Evolutionary conservation across 1,284 basidiomycete genomes (phyloP).

Genomic region (Ustilago shanxiensis): DNA sequence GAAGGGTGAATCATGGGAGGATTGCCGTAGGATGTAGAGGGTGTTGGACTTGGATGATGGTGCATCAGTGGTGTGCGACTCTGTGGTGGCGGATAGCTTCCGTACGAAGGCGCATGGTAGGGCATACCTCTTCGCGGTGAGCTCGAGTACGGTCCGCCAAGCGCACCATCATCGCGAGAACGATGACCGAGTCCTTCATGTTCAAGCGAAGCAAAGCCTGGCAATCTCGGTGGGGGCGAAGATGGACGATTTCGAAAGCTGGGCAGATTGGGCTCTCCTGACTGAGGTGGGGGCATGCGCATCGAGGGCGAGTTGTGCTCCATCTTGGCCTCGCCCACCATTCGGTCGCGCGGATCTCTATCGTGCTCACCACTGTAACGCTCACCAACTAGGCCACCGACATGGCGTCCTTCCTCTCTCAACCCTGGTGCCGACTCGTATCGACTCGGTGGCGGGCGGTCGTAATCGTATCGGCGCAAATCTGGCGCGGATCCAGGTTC

Average conservation of each 20-base stretch:
- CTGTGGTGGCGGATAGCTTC: slow-evolving; percentile 25
- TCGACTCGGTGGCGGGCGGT: slow-evolving; percentile 19
- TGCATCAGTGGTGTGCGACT: slow-evolving; percentile 38
- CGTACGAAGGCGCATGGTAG: slow-evolving; percentile 30
- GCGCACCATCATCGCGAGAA: slow-evolving; percentile 20
- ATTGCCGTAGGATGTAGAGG: slow-evolving; percentile 49
- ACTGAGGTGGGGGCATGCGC: slow-evolving; percentile 42
- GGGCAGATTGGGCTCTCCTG: slow-evolving; percentile 18
- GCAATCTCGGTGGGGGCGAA: slow-evolving; percentile 45
- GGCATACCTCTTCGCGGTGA: slow-evolving; percentile 40
- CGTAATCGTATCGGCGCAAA: slow-evolving; percentile 29
- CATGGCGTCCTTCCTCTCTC: slow-evolving; percentile 34
- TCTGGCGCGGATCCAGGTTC: slow-evolving; percentile 9
- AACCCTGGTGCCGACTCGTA: slow-evolving; percentile 19
- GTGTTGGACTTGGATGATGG: slow-evolving; percentile 37
- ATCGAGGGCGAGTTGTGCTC: slow-evolving; percentile 30
- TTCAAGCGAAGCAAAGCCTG: slow-evolving; percentile 44
- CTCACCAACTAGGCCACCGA: slow-evolving; percentile 36
- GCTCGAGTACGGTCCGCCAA: slow-evolving; percentile 21
- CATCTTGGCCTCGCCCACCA: slow-evolving; percentile 25
- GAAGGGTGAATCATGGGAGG: slow-evolving; percentile 61
- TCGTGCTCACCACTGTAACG: slow-evolving; percentile 26
- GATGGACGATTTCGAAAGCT: slow-evolving; percentile 26
- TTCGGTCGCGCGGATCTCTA: slow-evolving; percentile 27
- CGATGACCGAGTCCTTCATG: slow-evolving; percentile 30